A percentile compares a stretch with the other conserved stretches of the same genome.
These are phyloP conservation scores for Saksenaea vasiformis DNA, from an alignment of 371 early-diverging fungal species.

Conservation along the genomic window DNA sequence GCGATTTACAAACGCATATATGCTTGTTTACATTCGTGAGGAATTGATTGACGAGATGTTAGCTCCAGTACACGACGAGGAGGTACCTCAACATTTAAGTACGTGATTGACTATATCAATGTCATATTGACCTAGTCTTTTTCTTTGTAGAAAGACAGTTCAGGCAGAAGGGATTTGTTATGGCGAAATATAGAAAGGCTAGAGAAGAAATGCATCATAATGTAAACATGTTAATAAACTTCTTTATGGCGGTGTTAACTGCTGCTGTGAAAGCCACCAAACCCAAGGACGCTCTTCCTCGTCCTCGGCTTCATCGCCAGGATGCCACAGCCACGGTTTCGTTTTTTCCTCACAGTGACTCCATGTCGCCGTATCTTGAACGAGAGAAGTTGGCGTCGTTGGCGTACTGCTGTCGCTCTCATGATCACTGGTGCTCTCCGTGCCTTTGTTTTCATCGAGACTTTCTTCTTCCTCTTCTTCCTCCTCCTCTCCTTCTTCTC, in stretches of 20 bases:
- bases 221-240: not conserved
- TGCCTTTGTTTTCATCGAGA: constrained; percentile 2
- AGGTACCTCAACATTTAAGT: constrained; percentile 82
- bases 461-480: not conserved
- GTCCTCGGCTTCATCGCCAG: constrained; percentile 6
- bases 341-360: not conserved
- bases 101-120: constrained; percentile 20
- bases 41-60: constrained; percentile 67
- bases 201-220: constrained; percentile 2
- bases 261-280: constrained; percentile 17
- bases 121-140: not conserved
- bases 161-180: constrained; percentile 5
- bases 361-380: not conserved
- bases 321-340: not conserved
- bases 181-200: constrained; percentile 8
- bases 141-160: constrained; percentile 10
- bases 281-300: constrained; percentile 22
- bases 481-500: not conserved
- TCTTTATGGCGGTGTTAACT: not conserved
- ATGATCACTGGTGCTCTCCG: constrained; percentile 7
- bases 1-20: constrained; percentile 93
- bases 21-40: constrained; percentile 93
- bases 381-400: not conserved
- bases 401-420: constrained; percentile 1
- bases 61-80: constrained; percentile 56